Evolutionary conservation across 106 monocot genomes (phyloP).

Genomic region (Allium cepa): DNA sequence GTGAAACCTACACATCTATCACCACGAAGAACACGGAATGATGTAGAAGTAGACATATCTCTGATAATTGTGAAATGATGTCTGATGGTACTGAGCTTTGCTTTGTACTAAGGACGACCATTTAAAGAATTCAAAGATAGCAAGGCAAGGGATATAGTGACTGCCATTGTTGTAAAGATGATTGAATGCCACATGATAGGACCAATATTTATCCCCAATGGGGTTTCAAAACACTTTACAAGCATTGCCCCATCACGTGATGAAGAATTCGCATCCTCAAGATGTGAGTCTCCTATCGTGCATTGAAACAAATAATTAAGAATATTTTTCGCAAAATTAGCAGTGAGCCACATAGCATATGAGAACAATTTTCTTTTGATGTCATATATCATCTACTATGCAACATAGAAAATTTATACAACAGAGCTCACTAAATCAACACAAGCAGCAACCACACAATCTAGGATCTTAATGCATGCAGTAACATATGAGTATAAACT

Average conservation of each 20-base stretch:
- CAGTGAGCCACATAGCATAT: constrained; percentile 2
- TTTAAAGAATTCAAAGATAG: constrained; percentile 3
- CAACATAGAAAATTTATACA: constrained; percentile 1
- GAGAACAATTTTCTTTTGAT: constrained; percentile 4
- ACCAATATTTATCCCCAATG: neutral
- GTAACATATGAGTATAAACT: no score
- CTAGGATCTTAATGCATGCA: no score
- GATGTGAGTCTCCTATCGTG: constrained; percentile 7
- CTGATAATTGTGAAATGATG: neutral
- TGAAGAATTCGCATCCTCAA: neutral
- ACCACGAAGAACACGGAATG: neutral
- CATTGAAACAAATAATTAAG: neutral
- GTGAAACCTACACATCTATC: neutral
- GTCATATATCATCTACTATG: neutral
- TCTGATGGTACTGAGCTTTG: no score
- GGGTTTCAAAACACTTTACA: constrained; percentile 2
- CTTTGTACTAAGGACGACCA: no score
- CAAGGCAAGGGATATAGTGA: neutral
- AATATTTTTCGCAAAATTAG: neutral
- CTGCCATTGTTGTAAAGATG: constrained; percentile 4
- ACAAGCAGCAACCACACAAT: no score
- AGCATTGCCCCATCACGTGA: neutral
- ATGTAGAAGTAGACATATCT: neutral
- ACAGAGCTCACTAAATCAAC: no score
- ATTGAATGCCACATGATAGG: constrained; percentile 1